Evolutionary conservation across 1,284 basidiomycete species (phyloP).

Genomic region (Ustilago nuda): DNA sequence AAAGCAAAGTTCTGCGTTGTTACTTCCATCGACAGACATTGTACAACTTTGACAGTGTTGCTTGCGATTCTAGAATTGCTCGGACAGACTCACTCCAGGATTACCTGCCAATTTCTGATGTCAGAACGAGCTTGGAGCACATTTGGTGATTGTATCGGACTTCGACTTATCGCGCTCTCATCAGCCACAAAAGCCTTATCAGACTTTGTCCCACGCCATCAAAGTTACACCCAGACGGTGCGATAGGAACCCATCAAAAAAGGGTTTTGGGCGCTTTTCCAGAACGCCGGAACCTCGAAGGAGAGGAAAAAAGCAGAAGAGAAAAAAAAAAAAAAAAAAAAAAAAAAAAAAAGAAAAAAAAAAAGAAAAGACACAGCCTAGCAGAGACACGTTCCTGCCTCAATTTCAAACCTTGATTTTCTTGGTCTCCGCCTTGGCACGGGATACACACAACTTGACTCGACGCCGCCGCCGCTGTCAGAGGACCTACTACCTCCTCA

Average conservation of each 20-base stretch:
- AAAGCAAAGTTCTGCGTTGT: neutral
- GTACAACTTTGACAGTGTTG: neutral
- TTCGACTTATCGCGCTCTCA: neutral
- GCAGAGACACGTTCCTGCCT: conserved; percentile 2
- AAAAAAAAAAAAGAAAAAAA: neutral
- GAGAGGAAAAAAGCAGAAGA: neutral
- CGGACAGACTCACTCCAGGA: neutral
- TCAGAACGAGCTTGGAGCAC: neutral
- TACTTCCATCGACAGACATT: neutral
- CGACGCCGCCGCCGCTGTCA: neutral
- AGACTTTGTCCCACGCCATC: conserved; percentile 1
- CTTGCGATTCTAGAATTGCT: neutral
- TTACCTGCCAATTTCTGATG: neutral
- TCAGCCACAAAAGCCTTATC: conserved; percentile 8
- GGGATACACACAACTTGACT: conserved; percentile 4
- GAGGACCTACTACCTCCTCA: neutral
- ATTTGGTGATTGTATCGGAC: neutral
- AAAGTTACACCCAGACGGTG: neutral
- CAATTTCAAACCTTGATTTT: neutral
- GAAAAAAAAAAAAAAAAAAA: conserved; percentile 1
- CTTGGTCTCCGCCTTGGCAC: neutral
- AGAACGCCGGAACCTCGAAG: neutral
- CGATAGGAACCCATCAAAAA: neutral
- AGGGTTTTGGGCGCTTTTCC: neutral
- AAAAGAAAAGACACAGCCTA: neutral